phyloP scores from a whole-genome alignment of 2,329 filamentous ascomycete genomes.

The Incumbomyces delicatus region DNA sequence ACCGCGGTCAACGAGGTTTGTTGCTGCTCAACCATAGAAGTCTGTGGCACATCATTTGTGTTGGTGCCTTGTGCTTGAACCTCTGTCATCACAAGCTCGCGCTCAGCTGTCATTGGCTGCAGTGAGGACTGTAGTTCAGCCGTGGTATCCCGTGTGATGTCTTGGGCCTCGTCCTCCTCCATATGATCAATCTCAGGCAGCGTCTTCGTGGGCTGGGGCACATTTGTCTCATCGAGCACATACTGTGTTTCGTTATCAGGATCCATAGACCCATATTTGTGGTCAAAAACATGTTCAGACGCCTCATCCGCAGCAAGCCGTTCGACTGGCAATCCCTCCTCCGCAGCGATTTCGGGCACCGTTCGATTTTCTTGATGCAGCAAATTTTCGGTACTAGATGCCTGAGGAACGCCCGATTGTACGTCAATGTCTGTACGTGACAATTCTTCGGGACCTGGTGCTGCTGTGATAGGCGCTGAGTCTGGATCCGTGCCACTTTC shows the following conservation, averaged over 20 bases:
- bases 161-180: background rate
- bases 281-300: background rate
- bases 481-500: background rate
- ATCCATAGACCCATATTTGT: background rate
- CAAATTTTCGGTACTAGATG: background rate
- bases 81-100: no score
- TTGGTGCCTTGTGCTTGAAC: no score
- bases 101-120: no score
- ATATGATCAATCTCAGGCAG: background rate
- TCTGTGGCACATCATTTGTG: no score
- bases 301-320: background rate
- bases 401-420: background rate
- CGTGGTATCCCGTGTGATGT: background rate
- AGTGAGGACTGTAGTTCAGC: background rate
- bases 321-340: background rate
- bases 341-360: background rate
- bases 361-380: background rate
- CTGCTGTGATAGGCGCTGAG: background rate
- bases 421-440: conserved; percentile 1
- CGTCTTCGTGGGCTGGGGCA: background rate
- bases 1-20: no score
- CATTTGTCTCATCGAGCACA: no score
- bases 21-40: no score
- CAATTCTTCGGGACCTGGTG: background rate
- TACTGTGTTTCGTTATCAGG: no score